Percentiles rank a stretch among this genome's conserved stretches.
phyloP scores from a whole-genome alignment of 2,329 filamentous ascomycete species.

The Ophiocordyceps polyrhachis-furcata region DNA sequence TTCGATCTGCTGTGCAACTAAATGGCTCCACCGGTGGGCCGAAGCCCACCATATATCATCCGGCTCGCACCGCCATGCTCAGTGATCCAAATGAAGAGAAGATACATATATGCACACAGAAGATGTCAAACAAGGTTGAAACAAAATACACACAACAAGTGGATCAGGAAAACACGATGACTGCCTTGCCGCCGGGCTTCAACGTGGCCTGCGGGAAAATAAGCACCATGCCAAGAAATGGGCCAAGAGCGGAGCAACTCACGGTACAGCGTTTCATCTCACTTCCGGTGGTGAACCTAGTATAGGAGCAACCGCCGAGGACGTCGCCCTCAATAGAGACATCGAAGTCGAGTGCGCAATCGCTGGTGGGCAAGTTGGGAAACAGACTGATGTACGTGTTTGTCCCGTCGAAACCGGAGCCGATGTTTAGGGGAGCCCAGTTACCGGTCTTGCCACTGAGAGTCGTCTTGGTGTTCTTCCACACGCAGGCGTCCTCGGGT shows the following conservation, averaged over 20 bases:
- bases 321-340: slow-evolving; percentile 56
- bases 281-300: slow-evolving; percentile 41
- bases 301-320: slow-evolving; percentile 41
- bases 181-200: background rate
- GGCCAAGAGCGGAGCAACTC: background rate
- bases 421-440: slow-evolving; percentile 74
- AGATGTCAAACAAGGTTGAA: background rate
- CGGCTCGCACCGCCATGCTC: background rate
- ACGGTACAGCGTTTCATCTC: slow-evolving; percentile 59
- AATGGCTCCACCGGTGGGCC: no score
- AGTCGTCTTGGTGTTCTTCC: slow-evolving; percentile 34
- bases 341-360: slow-evolving; percentile 51
- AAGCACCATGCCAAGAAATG: background rate
- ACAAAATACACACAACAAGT: background rate
- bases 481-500: slow-evolving; percentile 53
- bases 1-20: no score
- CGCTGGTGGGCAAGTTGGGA: slow-evolving; percentile 61
- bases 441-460: slow-evolving; percentile 45
- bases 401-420: slow-evolving; percentile 49
- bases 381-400: slow-evolving; percentile 68
- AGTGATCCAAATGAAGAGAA: background rate
- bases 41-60: no score
- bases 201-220: background rate
- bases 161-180: background rate
- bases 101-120: background rate